These are phyloP conservation scores for Stephania yunnanensis DNA, from an alignment of 164 flowering plant species.

Conservation along the genomic window DNA sequence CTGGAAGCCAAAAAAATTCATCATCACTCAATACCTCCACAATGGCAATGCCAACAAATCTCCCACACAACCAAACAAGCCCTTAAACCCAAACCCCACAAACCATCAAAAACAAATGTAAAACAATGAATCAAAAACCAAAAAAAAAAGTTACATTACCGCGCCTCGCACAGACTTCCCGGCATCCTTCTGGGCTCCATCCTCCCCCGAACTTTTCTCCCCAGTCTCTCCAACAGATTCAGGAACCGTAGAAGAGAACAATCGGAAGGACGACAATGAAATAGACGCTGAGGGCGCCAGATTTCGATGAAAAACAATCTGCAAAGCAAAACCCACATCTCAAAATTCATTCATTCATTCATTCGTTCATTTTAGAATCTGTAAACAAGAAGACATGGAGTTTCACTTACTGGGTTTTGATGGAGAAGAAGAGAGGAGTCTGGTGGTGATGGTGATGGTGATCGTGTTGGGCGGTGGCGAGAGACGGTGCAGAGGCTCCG, in stretches of 20 bases:
- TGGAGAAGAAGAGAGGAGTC: not conserved
- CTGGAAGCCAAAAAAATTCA: no score
- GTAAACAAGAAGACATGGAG: not conserved
- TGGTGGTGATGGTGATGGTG: conserved; percentile 2
- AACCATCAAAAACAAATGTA: not conserved
- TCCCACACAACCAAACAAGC: no score
- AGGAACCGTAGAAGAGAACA: conserved; percentile 8
- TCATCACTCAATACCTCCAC: no score
- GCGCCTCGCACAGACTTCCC: conserved; percentile 73
- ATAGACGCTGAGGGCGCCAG: not conserved
- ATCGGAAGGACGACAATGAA: not conserved
- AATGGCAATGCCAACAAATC: no score
- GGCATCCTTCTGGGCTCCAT: conserved; percentile 24
- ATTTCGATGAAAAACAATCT: conserved; percentile 7
- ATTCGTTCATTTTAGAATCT: not conserved
- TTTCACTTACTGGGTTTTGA: not conserved
- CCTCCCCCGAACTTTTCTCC: conserved; percentile 15
- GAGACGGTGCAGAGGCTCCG: conserved; percentile 7
- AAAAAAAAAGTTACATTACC: conserved; percentile 30
- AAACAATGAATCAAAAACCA: no score
- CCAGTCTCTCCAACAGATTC: conserved; percentile 8
- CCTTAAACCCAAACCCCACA: not conserved
- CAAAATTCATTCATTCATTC: not conserved
- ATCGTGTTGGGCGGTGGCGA: conserved; percentile 7
- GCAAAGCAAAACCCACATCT: not conserved